phyloP scores from a whole-genome alignment of 2,329 filamentous ascomycete species.

The Sclerotiophoma versabilis region DNA sequence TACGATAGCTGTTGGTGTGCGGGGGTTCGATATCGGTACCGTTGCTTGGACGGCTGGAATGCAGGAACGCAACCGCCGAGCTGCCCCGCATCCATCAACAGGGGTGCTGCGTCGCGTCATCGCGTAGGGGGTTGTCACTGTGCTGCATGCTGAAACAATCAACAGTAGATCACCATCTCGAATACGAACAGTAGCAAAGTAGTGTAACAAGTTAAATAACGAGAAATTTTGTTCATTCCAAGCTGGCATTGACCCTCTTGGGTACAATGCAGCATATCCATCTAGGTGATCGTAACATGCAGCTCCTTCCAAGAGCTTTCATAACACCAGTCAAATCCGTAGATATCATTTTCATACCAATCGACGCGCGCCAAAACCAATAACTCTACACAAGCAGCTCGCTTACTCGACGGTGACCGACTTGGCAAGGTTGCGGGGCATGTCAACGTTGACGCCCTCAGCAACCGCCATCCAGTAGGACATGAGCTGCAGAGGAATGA shows the following conservation, averaged over 20 bases:
- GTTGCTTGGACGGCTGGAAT: conserved; percentile 30
- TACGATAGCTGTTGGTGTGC: conserved; percentile 5
- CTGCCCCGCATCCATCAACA: conserved; percentile 21
- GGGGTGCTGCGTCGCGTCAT: conserved; percentile 15
- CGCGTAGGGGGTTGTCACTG: conserved; percentile 1
- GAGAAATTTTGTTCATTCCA: conserved; percentile 27
- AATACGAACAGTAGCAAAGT: conserved; percentile 6
- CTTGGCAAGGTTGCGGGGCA: conserved; percentile 98
- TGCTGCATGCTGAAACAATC: conserved; percentile 12
- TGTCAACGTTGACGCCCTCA: conserved; percentile 96
- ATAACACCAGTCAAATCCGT: conserved; percentile 33
- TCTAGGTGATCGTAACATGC: conserved; percentile 29
- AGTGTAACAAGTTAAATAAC: conserved; percentile 2
- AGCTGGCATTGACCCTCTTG: conserved; percentile 19
- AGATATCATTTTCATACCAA: conserved; percentile 33
- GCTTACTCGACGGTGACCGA: conserved; percentile 96
- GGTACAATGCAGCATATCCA: conserved; percentile 8
- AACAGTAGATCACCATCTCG: conserved; percentile 14
- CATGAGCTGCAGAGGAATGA: conserved; percentile 96
- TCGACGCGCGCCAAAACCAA: conserved; percentile 24
- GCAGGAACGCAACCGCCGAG: conserved; percentile 36
- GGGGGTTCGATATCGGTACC: conserved; percentile 3
- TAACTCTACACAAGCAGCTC: conserved; percentile 22
- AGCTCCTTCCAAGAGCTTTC: conserved; percentile 32
- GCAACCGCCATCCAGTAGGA: conserved; percentile 98